Base-by-base conservation (phyloP, 805 yeast genomes). In the Candida railenensis region DNA sequence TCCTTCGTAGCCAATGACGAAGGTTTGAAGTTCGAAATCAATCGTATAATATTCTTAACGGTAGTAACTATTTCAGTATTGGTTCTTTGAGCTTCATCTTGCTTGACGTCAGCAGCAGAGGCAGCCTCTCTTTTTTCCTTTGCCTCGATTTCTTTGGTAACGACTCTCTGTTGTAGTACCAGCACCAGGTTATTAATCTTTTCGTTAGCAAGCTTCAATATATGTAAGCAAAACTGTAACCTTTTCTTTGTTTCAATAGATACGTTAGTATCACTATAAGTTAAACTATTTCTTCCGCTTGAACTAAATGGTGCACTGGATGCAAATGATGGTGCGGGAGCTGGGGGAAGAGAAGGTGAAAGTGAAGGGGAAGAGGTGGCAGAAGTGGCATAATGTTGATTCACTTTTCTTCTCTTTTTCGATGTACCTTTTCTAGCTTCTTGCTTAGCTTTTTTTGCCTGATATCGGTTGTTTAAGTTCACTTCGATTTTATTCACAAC, bases 61-160 rank as follows among this genome's bases (percentile, higher is more conserved):
- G 97, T 94, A 0, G 87, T 79, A 7, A 91, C 84, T 32, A 92
- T 89, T 54, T 92, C 99, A 53, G 83, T 79, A 52, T 88, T 86
- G 32, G 91, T 76, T 39, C 81, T 64, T 45, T 65, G 67, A 1
- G 66, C 59, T 19, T 54, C 52, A 34, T 58, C 57, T 28, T 38
- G 44, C 22, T 18, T 12, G 19, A 22, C 34, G 15, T 46, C 45
- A 47, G 41, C 53, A 30, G 47, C 47, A 40, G 51, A 57, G 45
- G 53, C 53, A 33, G 56, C 54, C 40, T 53, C 59, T 53, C 53
- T 42, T 40, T 53, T 50, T 40, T 57, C 66, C 48, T 58, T 56
- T 16, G 54, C 56, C 37, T 55, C 58, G 33, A 67, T 64, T 52
- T 75, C 87, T 47, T 76, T 76, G 19, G 74, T 75, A 18, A 50